phyloP scores from a whole-genome alignment of 495 filamentous ascomycete genomes.

The Aspergillus baeticus region DNA sequence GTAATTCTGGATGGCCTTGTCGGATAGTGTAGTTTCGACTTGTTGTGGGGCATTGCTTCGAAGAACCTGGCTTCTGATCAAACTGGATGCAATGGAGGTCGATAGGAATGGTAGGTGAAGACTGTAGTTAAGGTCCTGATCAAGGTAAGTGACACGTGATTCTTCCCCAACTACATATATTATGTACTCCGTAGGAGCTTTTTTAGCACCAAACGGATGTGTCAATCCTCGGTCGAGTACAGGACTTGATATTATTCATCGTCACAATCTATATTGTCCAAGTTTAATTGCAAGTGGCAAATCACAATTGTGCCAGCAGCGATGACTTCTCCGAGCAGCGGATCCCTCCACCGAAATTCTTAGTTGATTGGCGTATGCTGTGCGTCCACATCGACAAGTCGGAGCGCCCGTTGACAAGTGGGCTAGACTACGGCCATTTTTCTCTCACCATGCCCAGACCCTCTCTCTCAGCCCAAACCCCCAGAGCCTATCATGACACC shows the following conservation, averaged over 20 bases:
- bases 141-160: conserved; percentile 1
- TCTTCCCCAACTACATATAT: neutral
- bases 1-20: neutral
- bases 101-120: neutral
- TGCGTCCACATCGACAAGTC: conserved; percentile 10
- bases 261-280: neutral
- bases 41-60: neutral
- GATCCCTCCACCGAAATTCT: neutral
- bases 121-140: neutral
- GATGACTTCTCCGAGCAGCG: neutral
- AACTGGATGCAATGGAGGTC: neutral
- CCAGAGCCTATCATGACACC: conserved; percentile 14
- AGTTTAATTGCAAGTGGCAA: conserved; percentile 4
- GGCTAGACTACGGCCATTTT: conserved; percentile 1
- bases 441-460: conserved; percentile 5
- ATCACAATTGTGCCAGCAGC: neutral
- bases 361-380: conserved; percentile 7
- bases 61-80: neutral
- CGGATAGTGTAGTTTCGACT: neutral
- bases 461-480: conserved; percentile 6
- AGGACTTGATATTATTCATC: neutral
- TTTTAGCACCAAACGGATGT: neutral
- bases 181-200: too few species aligned
- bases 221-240: neutral
- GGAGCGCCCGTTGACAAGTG: neutral